Base-by-base conservation (phyloP, 768 basidiomycete genomes). In the Boletus vermiculosoides region DNA sequence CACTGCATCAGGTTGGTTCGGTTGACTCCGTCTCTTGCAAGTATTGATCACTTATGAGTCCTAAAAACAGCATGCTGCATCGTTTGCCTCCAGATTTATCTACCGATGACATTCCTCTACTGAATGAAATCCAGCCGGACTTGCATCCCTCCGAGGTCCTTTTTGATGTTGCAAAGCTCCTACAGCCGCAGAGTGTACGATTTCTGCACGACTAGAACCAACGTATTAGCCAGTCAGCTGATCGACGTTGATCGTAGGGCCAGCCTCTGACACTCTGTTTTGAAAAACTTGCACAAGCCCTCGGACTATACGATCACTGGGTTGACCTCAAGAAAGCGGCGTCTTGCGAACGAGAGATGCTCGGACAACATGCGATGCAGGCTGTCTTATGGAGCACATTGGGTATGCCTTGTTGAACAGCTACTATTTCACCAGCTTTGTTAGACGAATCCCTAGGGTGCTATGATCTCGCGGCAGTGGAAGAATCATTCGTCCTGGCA, bases 91-190 rank as follows among this genome's bases (percentile, higher is more conserved):
- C 82, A 16, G 71, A 70, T 45, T 46, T 37, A 45, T 63, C 57
- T 30, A 5, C 53, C 20, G 74, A 74, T 53, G 73, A 77, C 20
- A 81, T 76, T 62, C 84, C 81, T 25, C 66, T 76, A 45, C 67
- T 92, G 25, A 89, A 90, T 63, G 85, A 88, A 71, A 80, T 91
- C 12, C 89, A 92, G 64, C 81, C 86, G 5, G 82, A 88, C 63
- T 75, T 90, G 37, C 85, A 91, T 60, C 88, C 90, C 15, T 76
- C 85, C 5, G 91, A 93, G 68, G 77, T 92, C 39, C 77, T 93
- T 41, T 86, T 80, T 64, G 92, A 93, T 66, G 83, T 88, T 13
- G 79, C 80, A 66, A 92, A 92, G 68, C 78, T 92, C n/a, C 71
- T 91, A 52, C 80, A 84, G 41, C 82, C 87, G 11, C 73, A 79